Base-by-base conservation (phyloP, 2,329 filamentous ascomycete species). In the Dactylonectria estremocensis region DNA sequence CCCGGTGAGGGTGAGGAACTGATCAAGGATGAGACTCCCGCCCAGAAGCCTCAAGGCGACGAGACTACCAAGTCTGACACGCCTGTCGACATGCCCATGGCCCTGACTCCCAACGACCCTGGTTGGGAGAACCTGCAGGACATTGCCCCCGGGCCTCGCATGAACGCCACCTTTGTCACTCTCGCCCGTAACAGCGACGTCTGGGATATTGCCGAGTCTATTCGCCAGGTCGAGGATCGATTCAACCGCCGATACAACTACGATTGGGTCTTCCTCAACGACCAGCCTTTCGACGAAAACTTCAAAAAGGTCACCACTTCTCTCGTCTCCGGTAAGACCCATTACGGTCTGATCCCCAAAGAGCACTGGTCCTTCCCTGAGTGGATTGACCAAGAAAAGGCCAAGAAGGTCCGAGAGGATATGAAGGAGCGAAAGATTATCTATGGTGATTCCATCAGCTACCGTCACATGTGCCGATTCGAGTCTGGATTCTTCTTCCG, bases 401-500 rank as follows among this genome's bases (percentile, higher is more conserved):
- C 96, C 48, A 89, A 90, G 78, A 93, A 94, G 82, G 95, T 96
- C 68, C 93, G 96, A 69, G 92, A 98, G 84, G 94, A 98, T 76
- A 99, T 99, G 96, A 91, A 90, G 64, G 89, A 94, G 80, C 91
- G 92, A 80, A 97, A 98, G 85, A 97, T 99, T 81, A 99, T 99
- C 83, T 99, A 99, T 80, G 96, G 96, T 68, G 96, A 98, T 82
- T 97, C 95, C 11, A 85, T 97, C 83, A 97, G 94, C 84, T 99
- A 99, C 86, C 91, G 96, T 71, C 97, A 99, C 87, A 99, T 99
- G 96, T 99, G 96, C 84, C 94, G 96, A 72, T 99, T 97, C 80
- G 96, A 99, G 83, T 98, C 95, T 8, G 96, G 96, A 45, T 99
- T 99, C 88, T 99, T 99, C 88, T 99, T 98, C 90, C 94, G 93